These are phyloP conservation scores for Hysterium pulicare DNA, from an alignment of 2,329 filamentous ascomycete genomes.

Conservation along the genomic window DNA sequence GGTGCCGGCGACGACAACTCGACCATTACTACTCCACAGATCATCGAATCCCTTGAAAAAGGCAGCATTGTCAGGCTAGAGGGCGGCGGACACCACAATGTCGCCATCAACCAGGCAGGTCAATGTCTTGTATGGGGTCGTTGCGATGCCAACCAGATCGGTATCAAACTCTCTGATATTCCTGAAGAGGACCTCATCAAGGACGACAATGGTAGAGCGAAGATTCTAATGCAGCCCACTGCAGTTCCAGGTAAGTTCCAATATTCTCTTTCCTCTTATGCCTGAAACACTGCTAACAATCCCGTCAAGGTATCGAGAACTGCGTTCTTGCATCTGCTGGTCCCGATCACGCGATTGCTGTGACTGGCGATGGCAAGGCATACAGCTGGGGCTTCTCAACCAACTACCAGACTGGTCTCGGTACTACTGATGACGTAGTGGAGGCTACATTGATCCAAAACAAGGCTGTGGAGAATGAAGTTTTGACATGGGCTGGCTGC, in stretches of 20 bases:
- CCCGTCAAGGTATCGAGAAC: conserved; percentile 46
- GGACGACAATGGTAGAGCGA: conserved; percentile 60
- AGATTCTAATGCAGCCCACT: conserved; percentile 68
- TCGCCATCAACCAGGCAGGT: conserved; percentile 53
- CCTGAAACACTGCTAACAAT: conserved; percentile 14
- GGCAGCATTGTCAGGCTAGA: conserved; percentile 65
- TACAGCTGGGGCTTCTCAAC: conserved; percentile 79
- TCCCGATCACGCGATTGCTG: conserved; percentile 69
- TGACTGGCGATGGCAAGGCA: conserved; percentile 66
- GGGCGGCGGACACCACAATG: conserved; percentile 74
- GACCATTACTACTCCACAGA: conserved; percentile 63
- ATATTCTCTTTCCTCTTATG: not conserved
- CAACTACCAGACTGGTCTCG: conserved; percentile 77
- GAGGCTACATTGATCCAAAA: conserved; percentile 80
- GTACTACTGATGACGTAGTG: conserved; percentile 73
- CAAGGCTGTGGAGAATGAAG: conserved; percentile 71
- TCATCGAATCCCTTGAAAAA: conserved; percentile 62
- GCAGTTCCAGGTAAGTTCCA: conserved; percentile 54
- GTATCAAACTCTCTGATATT: conserved; percentile 36
- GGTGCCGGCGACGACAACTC: conserved; percentile 66
- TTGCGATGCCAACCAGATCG: conserved; percentile 56
- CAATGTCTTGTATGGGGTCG: conserved; percentile 60
- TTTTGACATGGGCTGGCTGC: conserved; percentile 75
- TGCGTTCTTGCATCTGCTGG: conserved; percentile 60
- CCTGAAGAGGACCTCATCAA: conserved; percentile 46